Evolutionary conservation across 2,329 filamentous ascomycete species (phyloP).

Genomic region (Alternaria gaisen): DNA sequence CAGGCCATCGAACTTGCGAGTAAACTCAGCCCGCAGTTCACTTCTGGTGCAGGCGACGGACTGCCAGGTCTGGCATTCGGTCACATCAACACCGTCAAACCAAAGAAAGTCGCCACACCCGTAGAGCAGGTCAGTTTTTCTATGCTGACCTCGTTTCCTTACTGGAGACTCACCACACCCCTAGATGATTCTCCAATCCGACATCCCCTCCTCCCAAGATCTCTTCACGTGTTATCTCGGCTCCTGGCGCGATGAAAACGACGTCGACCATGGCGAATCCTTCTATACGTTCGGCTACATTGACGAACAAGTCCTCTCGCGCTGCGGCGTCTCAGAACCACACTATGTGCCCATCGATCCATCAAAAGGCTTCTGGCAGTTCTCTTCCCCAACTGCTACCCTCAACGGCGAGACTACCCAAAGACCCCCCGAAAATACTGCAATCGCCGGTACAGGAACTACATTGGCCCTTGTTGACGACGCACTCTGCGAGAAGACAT

Average conservation of each 20-base stretch:
- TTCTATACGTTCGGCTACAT: slow-evolving; percentile 81
- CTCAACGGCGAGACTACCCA: slow-evolving; percentile 65
- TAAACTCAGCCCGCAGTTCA: no score
- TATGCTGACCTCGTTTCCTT: slow-evolving; percentile 59
- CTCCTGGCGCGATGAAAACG: slow-evolving; percentile 60
- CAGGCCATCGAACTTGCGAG: no score
- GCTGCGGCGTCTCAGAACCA: slow-evolving; percentile 63
- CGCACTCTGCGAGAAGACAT: slow-evolving; percentile 67
- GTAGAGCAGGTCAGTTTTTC: no score
- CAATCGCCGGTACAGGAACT: slow-evolving; percentile 77
- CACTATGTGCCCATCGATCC: slow-evolving; percentile 70
- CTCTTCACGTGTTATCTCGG: slow-evolving; percentile 73
- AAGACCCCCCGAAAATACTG: slow-evolving; percentile 64
- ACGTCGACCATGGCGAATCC: slow-evolving; percentile 54
- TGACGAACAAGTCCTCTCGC: slow-evolving; percentile 67
- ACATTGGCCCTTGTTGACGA: slow-evolving; percentile 73
- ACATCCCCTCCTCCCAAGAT: slow-evolving; percentile 60
- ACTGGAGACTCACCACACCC: neutral
- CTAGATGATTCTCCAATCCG: slow-evolving; percentile 69
- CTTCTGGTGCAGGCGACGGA: no score
- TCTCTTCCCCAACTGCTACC: slow-evolving; percentile 65
- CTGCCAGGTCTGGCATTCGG: no score
- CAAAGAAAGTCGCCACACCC: no score
- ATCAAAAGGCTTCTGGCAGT: slow-evolving; percentile 73
- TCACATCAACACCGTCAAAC: no score